Base-by-base conservation (phyloP, 768 basidiomycete genomes). In the Rhodotorula kratochvilovae region DNA sequence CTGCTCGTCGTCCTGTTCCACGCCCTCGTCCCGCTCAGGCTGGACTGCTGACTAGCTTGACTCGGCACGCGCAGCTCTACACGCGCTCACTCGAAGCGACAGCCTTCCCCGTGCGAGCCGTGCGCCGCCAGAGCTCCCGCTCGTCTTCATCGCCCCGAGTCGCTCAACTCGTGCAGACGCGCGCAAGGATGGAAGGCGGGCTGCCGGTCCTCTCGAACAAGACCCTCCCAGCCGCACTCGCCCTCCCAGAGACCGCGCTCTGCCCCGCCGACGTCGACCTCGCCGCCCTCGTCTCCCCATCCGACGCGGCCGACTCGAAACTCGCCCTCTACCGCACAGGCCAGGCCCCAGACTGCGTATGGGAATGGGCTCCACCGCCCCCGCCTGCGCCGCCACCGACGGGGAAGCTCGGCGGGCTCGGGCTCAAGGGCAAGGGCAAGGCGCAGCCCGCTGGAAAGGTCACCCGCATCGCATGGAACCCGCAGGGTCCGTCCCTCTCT, bases 321-420 rank as follows among this genome's bases (percentile, higher is more conserved):
- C 21, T 68, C 45, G 17, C n/a, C 45, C 46, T 68, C 3, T 63
- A 57, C 46, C 53, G 67, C 36, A 56, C 61, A 3, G 33, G 55
- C 17, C 23, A 43, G 1, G 12, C 54, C 1, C 35, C 67, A 7
- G 45, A 62, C 11, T 35, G 39, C 33, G 55, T 63, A 0, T 68
- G 67, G 67, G 53, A 60, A 3, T 68, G 54, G 54, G 7, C 27
- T 2, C 67, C 67, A 3, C 59, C 66, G 0, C 58, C 66, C 15
- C 54, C 63, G 12, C 54, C 63, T 4, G 53, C 29, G 17, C 42
- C 53, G 0, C n/a, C 53, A 0, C n/a, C 50, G 25, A 45, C 36
- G 15, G 62, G 51, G 7, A 62, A 51, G 50, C 29, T 53, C 39
- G 50, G 33, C 35, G 48, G 31, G 1, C 35, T 63, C 10, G 45